Evolutionary conservation across 1,284 basidiomycete genomes (phyloP).

Genomic region (Schizophyllum commune): DNA sequence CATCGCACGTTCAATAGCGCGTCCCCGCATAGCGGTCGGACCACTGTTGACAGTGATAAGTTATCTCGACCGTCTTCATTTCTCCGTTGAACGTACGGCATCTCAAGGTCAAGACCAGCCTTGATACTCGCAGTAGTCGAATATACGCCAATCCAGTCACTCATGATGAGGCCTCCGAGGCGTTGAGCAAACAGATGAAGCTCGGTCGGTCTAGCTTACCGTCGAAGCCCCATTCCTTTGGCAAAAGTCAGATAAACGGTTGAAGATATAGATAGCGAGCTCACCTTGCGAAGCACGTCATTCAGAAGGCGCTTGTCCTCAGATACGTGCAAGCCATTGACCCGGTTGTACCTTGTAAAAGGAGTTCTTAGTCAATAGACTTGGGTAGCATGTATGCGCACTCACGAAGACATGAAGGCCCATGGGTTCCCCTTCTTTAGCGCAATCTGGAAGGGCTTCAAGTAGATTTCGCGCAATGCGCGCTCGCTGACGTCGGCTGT

Average conservation of each 20-base stretch:
- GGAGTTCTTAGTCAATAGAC: not conserved
- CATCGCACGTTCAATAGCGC: constrained; percentile 32
- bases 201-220: constrained; percentile 19
- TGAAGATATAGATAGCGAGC: not conserved
- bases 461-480: constrained; percentile 51
- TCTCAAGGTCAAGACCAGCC: constrained; percentile 53
- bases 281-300: constrained; percentile 37
- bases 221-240: constrained; percentile 37
- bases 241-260: not conserved
- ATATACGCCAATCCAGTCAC: constrained; percentile 49
- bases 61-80: not conserved
- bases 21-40: constrained; percentile 38
- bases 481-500: constrained; percentile 42
- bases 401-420: constrained; percentile 38
- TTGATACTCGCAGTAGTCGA: constrained; percentile 41
- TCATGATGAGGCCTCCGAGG: constrained; percentile 31
- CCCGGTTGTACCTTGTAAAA: constrained; percentile 36
- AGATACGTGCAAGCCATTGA: constrained; percentile 44
- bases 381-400: not conserved
- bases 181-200: not conserved
- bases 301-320: constrained; percentile 36
- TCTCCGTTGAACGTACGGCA: constrained; percentile 29
- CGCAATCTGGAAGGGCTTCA: constrained; percentile 36
- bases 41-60: constrained; percentile 21
- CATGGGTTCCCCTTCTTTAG: constrained; percentile 30